A percentile compares a stretch with the other conserved stretches of the same genome.
phyloP scores from a whole-genome alignment of 805 yeast species.

The Lachancea meyersii region DNA sequence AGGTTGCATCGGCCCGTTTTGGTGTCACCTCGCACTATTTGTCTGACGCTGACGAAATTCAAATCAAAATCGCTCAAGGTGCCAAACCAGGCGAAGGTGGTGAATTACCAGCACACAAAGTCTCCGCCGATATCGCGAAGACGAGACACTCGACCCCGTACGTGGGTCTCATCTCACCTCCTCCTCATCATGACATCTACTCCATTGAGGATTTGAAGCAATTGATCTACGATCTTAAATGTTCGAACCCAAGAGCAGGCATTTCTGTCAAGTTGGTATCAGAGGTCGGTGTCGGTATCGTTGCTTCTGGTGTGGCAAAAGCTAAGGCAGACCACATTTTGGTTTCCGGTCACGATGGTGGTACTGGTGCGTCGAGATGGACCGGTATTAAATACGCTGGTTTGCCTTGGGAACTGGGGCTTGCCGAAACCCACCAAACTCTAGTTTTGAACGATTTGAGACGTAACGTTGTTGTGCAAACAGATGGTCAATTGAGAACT shows the following conservation, averaged over 20 bases:
- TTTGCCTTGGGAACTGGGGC: constrained; percentile 97
- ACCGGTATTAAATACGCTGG: constrained; percentile 97
- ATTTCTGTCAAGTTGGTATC: constrained; percentile 95
- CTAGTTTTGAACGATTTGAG: constrained; percentile 90
- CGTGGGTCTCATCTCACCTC: constrained; percentile 95
- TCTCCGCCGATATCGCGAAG: constrained; percentile 78
- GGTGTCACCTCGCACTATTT: constrained; percentile 95
- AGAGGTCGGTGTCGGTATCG: constrained; percentile 98
- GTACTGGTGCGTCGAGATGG: constrained; percentile 99
- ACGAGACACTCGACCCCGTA: constrained; percentile 96
- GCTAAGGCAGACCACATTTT: constrained; percentile 96
- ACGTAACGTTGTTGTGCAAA: constrained; percentile 91
- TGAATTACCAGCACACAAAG: constrained; percentile 94
- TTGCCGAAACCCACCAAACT: constrained; percentile 97
- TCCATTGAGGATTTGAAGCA: constrained; percentile 97
- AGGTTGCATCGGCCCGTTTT: constrained; percentile 95
- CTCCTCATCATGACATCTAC: constrained; percentile 97
- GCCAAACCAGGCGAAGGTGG: constrained; percentile 99
- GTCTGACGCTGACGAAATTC: constrained; percentile 95
- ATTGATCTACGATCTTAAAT: constrained; percentile 90
- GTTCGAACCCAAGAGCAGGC: constrained; percentile 95
- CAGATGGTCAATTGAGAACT: constrained; percentile 97
- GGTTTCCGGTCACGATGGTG: constrained; percentile 98
- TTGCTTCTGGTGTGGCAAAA: constrained; percentile 98
- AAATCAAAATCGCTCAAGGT: constrained; percentile 98